Conservation (phyloP, 805 yeast species). For the Yarrowia osloensis region DNA sequence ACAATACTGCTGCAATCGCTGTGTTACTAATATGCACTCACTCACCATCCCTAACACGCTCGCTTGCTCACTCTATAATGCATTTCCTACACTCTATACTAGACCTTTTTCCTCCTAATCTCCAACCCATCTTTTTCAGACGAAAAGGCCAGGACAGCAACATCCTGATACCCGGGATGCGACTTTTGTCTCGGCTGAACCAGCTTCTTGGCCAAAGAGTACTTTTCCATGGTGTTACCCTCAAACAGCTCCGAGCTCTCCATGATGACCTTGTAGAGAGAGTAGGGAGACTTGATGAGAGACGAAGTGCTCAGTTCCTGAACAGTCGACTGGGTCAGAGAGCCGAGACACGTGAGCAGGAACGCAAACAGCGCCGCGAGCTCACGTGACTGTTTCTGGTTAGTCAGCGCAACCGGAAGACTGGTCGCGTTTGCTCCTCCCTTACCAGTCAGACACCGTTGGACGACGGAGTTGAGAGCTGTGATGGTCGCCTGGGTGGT, state of each 20-base stretch:
- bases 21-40: too few species aligned
- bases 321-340: neutral
- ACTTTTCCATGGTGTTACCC: slow-evolving; percentile 41
- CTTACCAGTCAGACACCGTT: neutral
- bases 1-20: too few species aligned
- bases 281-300: slow-evolving; percentile 39
- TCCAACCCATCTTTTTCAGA: slow-evolving; percentile 43
- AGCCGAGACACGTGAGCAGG: slow-evolving; percentile 1
- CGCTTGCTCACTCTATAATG: too few species aligned
- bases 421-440: neutral
- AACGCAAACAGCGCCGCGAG: neutral
- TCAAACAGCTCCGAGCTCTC: slow-evolving; percentile 39
- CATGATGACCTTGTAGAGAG: slow-evolving; percentile 38
- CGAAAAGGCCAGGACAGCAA: slow-evolving; percentile 44
- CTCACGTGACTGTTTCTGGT: neutral
- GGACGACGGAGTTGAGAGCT: neutral
- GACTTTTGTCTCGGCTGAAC: slow-evolving; percentile 36
- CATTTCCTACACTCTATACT: too few species aligned
- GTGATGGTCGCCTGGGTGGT: slow-evolving; percentile 2
- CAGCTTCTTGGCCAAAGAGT: slow-evolving; percentile 41
- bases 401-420: neutral
- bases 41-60: too few species aligned
- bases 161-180: slow-evolving; percentile 38
- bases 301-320: slow-evolving; percentile 31
- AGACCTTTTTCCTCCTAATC: slow-evolving; percentile 29